phyloP scores from a whole-genome alignment of 2,329 filamentous ascomycete species.

The Calonectria naviculata region DNA sequence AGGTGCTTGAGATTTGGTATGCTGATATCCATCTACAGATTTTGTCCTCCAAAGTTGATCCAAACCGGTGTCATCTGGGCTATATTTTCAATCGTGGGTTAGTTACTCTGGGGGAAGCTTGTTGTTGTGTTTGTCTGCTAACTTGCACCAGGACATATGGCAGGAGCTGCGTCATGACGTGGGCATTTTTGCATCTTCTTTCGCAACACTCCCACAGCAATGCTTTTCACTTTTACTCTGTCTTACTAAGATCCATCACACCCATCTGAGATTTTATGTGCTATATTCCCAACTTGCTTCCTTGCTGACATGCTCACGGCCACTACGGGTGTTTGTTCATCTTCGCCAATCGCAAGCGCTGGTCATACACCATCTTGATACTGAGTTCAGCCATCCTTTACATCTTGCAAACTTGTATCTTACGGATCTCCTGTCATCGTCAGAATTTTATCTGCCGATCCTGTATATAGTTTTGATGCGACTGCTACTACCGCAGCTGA shows the following conservation, averaged over 20 bases:
- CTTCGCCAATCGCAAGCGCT: not conserved
- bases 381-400: not conserved
- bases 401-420: not conserved
- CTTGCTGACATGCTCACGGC: not conserved
- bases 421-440: not conserved
- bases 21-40: slow-evolving; percentile 12
- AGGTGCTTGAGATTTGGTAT: not conserved
- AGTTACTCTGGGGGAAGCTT: too few species aligned
- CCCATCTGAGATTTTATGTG: not conserved
- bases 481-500: not conserved
- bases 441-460: not conserved
- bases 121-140: not conserved
- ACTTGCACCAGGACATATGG: slow-evolving; percentile 20
- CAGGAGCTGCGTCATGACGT: slow-evolving; percentile 27
- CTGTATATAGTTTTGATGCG: not conserved
- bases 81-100: slow-evolving; percentile 20
- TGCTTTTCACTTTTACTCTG: too few species aligned
- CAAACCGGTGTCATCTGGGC: slow-evolving; percentile 22
- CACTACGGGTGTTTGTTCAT: too few species aligned
- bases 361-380: not conserved
- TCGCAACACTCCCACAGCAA: not conserved
- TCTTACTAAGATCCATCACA: not conserved
- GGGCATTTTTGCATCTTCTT: not conserved
- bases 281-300: not conserved
- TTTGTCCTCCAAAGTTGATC: slow-evolving; percentile 25